These are phyloP conservation scores for Zizania palustris DNA, from an alignment of 202 grass and related monocot species.

Conservation along the genomic window DNA sequence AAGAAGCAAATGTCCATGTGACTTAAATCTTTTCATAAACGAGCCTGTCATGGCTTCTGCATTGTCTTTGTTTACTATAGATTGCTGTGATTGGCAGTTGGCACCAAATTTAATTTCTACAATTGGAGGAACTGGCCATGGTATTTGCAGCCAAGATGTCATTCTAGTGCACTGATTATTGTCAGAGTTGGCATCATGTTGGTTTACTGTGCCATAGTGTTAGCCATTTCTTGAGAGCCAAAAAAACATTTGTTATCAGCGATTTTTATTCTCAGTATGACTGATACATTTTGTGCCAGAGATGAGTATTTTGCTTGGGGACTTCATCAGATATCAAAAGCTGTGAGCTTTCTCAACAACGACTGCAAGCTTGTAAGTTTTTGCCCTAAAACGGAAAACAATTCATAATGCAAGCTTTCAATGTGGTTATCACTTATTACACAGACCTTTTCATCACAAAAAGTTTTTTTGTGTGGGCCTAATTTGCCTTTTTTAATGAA, in stretches of 20 bases:
- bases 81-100: neutral
- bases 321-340: slow-evolving; percentile 98
- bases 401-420: slow-evolving; percentile 28
- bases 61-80: neutral
- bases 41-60: neutral
- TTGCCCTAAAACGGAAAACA: slow-evolving; percentile 19
- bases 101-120: neutral
- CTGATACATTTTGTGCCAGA: slow-evolving; percentile 56
- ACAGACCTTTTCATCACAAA: neutral
- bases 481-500: neutral
- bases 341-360: slow-evolving; percentile 99
- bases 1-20: neutral
- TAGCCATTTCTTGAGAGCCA: slow-evolving; percentile 18
- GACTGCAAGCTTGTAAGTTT: slow-evolving; percentile 95
- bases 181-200: slow-evolving; percentile 6
- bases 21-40: neutral
- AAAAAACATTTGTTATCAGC: neutral
- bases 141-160: neutral
- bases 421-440: slow-evolving; percentile 5
- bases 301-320: slow-evolving; percentile 99
- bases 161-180: neutral
- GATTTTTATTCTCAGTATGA: slow-evolving; percentile 25
- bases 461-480: slow-evolving; percentile 16
- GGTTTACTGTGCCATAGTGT: neutral
- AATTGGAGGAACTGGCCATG: neutral